Conservation (phyloP, 495 filamentous ascomycete species). For the Collariella sp. region DNA sequence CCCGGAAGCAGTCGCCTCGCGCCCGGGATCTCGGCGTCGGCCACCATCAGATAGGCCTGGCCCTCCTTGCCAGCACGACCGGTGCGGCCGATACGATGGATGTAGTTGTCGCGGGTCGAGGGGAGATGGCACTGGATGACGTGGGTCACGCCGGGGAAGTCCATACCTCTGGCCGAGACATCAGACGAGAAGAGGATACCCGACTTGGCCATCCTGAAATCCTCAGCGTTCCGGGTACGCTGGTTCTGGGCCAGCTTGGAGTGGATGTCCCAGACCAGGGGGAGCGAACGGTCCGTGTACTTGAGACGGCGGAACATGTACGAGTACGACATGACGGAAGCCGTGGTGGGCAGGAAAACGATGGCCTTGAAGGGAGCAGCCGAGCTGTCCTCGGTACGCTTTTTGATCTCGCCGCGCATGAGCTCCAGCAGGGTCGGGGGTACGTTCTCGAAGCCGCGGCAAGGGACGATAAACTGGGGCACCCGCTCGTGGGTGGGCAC, state of each 20-base stretch:
- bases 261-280: conserved; percentile 63
- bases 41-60: conserved; percentile 68
- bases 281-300: conserved; percentile 16
- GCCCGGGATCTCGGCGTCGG: conserved; percentile 47
- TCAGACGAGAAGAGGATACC: conserved; percentile 86
- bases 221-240: conserved; percentile 58
- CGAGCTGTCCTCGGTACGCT: conserved; percentile 23
- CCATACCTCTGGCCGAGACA: conserved; percentile 93
- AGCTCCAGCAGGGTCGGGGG: conserved; percentile 73
- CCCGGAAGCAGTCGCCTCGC: conserved; percentile 44
- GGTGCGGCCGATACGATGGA: conserved; percentile 77
- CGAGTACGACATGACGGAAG: conserved; percentile 54
- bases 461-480: conserved; percentile 61
- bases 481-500: conserved; percentile 74
- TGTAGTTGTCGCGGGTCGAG: conserved; percentile 65
- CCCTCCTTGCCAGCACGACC: conserved; percentile 65
- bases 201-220: conserved; percentile 54
- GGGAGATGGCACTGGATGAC: conserved; percentile 80
- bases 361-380: conserved; percentile 87
- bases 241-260: conserved; percentile 60
- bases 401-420: conserved; percentile 45
- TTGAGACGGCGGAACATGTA: conserved; percentile 50
- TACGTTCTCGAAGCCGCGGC: conserved; percentile 63
- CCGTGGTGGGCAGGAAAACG: conserved; percentile 76
- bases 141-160: conserved; percentile 87